Evolutionary conservation across 768 basidiomycete species (phyloP).

Genomic region (Russula vinacea): DNA sequence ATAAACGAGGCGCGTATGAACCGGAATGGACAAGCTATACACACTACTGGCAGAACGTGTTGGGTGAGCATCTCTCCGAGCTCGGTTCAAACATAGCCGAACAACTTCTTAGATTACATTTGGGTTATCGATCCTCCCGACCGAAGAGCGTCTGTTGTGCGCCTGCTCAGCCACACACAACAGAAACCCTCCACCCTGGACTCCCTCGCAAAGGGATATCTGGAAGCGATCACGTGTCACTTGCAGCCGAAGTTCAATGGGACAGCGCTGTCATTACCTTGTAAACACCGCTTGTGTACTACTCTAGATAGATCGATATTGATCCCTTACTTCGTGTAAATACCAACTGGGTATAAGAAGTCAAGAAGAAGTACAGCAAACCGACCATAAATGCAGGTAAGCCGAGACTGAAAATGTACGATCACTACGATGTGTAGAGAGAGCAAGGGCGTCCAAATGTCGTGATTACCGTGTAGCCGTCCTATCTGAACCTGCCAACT

Average conservation of each 20-base stretch:
- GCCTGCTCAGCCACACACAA: slow-evolving; percentile 57
- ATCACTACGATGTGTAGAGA: neutral
- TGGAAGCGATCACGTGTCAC: slow-evolving; percentile 83
- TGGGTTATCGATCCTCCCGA: slow-evolving; percentile 59
- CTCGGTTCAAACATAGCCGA: slow-evolving; percentile 4
- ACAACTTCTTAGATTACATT: slow-evolving; percentile 69
- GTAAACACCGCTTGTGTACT: neutral
- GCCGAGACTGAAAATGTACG: slow-evolving; percentile 9
- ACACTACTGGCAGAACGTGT: slow-evolving; percentile 76
- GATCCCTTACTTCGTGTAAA: slow-evolving; percentile 9
- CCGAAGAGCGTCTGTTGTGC: slow-evolving; percentile 40
- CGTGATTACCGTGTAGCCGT: slow-evolving; percentile 32
- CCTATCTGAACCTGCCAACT: slow-evolving; percentile 85
- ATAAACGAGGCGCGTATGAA: slow-evolving; percentile 58
- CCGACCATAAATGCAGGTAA: slow-evolving; percentile 8
- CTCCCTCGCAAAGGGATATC: slow-evolving; percentile 77
- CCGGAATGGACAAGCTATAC: slow-evolving; percentile 90
- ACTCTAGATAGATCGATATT: slow-evolving; percentile 5
- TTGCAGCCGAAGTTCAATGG: slow-evolving; percentile 61
- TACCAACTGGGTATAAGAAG: slow-evolving; percentile 21
- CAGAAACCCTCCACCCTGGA: slow-evolving; percentile 60
- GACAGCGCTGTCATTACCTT: slow-evolving; percentile 2
- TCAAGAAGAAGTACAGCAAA: slow-evolving; percentile 16
- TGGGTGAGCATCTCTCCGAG: slow-evolving; percentile 50
- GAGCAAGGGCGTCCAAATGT: slow-evolving; percentile 13